Evolutionary conservation across 2,329 filamentous ascomycete species (phyloP).

Genomic region (Ceratocystis eucalypticola): DNA sequence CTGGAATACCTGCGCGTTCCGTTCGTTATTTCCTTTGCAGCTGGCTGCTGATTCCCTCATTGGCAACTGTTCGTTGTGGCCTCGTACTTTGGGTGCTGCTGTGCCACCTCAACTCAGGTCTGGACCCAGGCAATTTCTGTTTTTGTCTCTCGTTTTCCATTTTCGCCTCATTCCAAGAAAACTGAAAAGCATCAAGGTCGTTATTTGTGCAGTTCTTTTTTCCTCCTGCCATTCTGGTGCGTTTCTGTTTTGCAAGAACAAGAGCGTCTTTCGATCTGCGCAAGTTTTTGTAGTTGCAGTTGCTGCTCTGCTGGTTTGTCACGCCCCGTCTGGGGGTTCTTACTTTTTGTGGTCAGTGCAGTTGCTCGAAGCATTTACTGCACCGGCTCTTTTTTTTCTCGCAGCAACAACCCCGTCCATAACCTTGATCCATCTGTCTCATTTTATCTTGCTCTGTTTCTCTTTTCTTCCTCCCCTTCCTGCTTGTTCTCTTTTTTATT

Average conservation of each 20-base stretch:
- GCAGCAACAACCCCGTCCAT: neutral
- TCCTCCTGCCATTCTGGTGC: neutral
- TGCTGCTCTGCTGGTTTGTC: neutral
- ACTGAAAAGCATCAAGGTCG: too few relatives aligned
- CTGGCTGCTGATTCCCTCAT: neutral
- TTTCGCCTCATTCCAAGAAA: neutral
- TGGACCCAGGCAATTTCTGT: conserved; percentile 1
- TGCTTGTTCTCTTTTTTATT: conserved; percentile 20
- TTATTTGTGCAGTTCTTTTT: neutral
- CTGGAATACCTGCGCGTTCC: neutral
- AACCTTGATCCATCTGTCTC: neutral
- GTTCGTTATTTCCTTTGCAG: neutral
- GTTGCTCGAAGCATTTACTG: conserved; percentile 4
- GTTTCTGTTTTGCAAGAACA: neutral
- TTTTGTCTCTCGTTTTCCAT: conserved; percentile 3
- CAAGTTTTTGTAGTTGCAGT: neutral
- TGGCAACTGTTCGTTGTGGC: neutral
- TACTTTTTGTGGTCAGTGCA: conserved; percentile 1
- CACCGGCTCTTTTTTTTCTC: conserved; percentile 3
- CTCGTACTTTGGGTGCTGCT: neutral
- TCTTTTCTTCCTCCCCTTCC: conserved; percentile 13
- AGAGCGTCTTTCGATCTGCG: neutral
- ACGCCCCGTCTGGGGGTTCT: neutral
- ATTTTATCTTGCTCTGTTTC: conserved; percentile 21
- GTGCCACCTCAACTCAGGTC: neutral